Conservation (phyloP, 495 filamentous ascomycete genomes). For the Xylaria castorea region DNA sequence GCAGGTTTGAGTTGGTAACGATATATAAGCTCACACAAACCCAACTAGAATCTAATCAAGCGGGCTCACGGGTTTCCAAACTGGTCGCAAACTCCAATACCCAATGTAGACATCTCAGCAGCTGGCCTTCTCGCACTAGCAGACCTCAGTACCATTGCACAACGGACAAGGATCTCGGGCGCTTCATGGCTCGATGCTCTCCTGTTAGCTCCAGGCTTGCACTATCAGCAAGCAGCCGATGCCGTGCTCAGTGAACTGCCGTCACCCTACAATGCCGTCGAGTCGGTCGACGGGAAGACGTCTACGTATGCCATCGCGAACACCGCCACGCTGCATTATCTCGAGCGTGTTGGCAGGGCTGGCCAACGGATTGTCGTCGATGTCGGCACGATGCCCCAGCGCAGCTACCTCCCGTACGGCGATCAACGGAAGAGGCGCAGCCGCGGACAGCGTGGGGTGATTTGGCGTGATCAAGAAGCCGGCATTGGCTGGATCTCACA, state of each 20-base stretch:
- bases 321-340: slow-evolving; percentile 57
- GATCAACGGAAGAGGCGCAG: slow-evolving; percentile 26
- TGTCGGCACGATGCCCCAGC: slow-evolving; percentile 45
- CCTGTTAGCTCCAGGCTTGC: slow-evolving; percentile 64
- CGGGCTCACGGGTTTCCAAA: slow-evolving; percentile 39
- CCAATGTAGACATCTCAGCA: slow-evolving; percentile 51
- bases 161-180: slow-evolving; percentile 62
- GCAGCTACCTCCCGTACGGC: slow-evolving; percentile 28
- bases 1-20: background rate
- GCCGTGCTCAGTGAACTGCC: slow-evolving; percentile 42
- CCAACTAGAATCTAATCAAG: slow-evolving; percentile 35
- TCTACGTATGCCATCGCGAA: slow-evolving; percentile 59
- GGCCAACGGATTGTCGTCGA: slow-evolving; percentile 55
- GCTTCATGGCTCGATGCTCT: slow-evolving; percentile 59
- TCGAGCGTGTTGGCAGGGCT: slow-evolving; percentile 53
- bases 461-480: slow-evolving; percentile 41
- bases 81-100: slow-evolving; percentile 46
- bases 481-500: slow-evolving; percentile 50
- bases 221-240: slow-evolving; percentile 65
- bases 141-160: slow-evolving; percentile 59
- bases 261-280: slow-evolving; percentile 39
- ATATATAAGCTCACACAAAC: slow-evolving; percentile 4
- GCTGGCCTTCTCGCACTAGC: slow-evolving; percentile 62
- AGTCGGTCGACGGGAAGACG: slow-evolving; percentile 43
- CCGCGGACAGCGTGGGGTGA: slow-evolving; percentile 34